Conservation (phyloP, 1,284 basidiomycete species). For the Trichosporon ovoides region DNA sequence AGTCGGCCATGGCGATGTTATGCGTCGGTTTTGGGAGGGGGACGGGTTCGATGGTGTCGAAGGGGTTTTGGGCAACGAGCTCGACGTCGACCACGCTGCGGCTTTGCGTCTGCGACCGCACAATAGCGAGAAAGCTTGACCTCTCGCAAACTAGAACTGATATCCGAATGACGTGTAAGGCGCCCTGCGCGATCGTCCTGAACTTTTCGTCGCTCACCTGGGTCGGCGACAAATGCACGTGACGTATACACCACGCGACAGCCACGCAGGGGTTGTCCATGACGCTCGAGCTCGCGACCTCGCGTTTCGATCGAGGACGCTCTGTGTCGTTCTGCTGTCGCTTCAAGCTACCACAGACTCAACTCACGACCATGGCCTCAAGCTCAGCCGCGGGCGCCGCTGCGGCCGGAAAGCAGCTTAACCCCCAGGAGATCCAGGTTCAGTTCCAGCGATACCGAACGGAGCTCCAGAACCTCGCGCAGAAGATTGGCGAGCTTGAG, state of each 20-base stretch:
- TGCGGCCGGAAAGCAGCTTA: constrained; percentile 24
- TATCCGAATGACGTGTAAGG: constrained; percentile 6
- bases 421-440: constrained; percentile 38
- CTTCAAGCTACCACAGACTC: background rate
- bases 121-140: constrained; percentile 3
- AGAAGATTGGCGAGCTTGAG: constrained; percentile 90
- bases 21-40: constrained; percentile 7
- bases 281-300: too few relatives aligned
- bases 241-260: too few relatives aligned
- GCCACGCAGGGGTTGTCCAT: too few relatives aligned
- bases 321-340: background rate
- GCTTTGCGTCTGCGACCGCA: constrained; percentile 5
- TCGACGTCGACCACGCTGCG: background rate
- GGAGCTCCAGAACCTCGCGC: constrained; percentile 76
- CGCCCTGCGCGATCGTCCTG: too few relatives aligned
- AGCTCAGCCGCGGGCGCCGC: constrained; percentile 22
- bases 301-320: background rate
- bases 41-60: background rate
- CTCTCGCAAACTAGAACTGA: constrained; percentile 3
- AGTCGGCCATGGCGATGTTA: constrained; percentile 56
- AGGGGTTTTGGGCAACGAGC: background rate
- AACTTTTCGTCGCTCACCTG: too few relatives aligned
- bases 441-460: constrained; percentile 60
- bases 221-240: constrained; percentile 1
- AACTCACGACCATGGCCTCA: constrained; percentile 38